phyloP scores from a whole-genome alignment of 176 grass and related monocot genomes.

The Cocos nucifera region DNA sequence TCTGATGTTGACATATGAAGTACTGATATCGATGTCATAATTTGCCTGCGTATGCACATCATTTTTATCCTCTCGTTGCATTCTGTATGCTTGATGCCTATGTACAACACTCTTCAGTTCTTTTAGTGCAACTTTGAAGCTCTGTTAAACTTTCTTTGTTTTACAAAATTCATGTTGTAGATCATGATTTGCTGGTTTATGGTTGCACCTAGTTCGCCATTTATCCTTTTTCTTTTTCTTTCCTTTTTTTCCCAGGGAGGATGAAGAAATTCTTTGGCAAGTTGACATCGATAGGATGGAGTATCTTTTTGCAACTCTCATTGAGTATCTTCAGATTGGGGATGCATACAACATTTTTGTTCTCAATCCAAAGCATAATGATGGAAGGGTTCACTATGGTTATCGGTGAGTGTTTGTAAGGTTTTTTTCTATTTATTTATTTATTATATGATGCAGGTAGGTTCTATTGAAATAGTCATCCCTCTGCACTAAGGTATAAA shows the following conservation, averaged over 20 bases:
- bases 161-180: conserved; percentile 14
- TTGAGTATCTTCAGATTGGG: conserved; percentile 83
- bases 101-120: too few species aligned
- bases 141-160: too few species aligned
- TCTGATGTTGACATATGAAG: too few species aligned
- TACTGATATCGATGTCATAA: too few species aligned
- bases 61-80: too few species aligned
- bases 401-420: conserved; percentile 54
- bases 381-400: conserved; percentile 55
- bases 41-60: too few species aligned
- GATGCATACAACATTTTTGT: conserved; percentile 93
- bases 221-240: neutral
- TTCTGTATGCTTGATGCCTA: too few species aligned
- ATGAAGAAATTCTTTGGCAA: conserved; percentile 39
- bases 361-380: conserved; percentile 68
- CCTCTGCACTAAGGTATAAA: too few species aligned
- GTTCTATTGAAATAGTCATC: too few species aligned
- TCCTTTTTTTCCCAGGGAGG: neutral
- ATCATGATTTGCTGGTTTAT: conserved; percentile 2
- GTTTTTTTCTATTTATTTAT: neutral
- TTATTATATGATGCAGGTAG: too few species aligned
- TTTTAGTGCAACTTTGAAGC: too few species aligned
- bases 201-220: neutral
- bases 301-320: conserved; percentile 69
- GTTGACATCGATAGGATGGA: conserved; percentile 82